Evolutionary conservation across 78 protist species (phyloP), one percentile per base, ranked within the genome.

Genomic region (Cyanophora paradoxa): DNA sequence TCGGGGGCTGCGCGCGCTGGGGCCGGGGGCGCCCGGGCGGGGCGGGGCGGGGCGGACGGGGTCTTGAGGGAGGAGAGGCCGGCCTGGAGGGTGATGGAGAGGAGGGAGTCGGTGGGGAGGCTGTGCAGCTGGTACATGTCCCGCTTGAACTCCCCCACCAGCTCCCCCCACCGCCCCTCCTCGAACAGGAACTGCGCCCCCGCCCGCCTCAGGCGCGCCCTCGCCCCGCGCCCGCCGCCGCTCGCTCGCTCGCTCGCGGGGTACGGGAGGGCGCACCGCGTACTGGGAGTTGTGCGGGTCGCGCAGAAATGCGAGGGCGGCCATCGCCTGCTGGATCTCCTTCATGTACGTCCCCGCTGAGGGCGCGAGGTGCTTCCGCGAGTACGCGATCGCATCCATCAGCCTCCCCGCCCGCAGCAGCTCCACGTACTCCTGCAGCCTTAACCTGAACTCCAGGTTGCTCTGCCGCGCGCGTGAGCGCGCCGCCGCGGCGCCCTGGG

Each of bases 391-490:
- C 4, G 88, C 88, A 1, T 48, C 73, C 13, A 34, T 1, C 39
- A 26, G 48, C 50, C 28, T 48, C 24, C 34, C 54, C 1, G 33
- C 28, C 33, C 86, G 42, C 28, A 86, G 80, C 36, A 86, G 52
- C 56, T 86, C 89, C 61, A 86, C 66, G 71, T 77, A 81, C 39
- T 86, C 90, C 37, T 86, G 90, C 11, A 72, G 59, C 26, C 90
- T 76, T 22, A 86, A 11, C 39, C 67, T 57, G 70, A 86, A 86
- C 62, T 86, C 90, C 8, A 86, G 42, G 10, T 63, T 77, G 66
- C 74, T 70, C 69, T 74, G 44, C 17, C 17, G 39, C 26, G 59
- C 17, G 4, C 57, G 8, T n/a, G n/a, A n/a, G n/a, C n/a, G n/a
- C n/a, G n/a, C n/a, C n/a, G n/a, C n/a, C n/a, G n/a, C n/a, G n/a